Conservation (phyloP, 1,139 yeast species). For the Insectozyma bohioensis region DNA sequence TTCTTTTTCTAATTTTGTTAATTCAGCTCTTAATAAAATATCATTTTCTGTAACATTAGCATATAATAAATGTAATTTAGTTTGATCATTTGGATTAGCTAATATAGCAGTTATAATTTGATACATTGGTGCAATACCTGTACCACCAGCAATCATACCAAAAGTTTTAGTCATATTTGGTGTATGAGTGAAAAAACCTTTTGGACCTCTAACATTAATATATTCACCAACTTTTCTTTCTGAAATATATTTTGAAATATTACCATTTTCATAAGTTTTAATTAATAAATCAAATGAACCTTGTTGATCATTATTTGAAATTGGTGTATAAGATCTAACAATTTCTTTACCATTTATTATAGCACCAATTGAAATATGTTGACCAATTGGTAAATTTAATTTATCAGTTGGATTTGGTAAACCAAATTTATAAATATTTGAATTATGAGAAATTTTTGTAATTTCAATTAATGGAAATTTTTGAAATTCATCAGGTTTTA, state of each 20-base stretch:
- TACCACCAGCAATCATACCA: constrained; percentile 91
- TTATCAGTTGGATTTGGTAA: constrained; percentile 74
- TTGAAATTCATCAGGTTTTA: constrained; percentile 66
- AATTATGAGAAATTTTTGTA: constrained; percentile 75
- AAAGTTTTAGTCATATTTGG: constrained; percentile 80
- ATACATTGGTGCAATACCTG: constrained; percentile 94
- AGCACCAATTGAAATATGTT: constrained; percentile 81
- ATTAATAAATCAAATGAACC: constrained; percentile 90
- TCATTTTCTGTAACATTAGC: constrained; percentile 79
- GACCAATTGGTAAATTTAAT: constrained; percentile 93
- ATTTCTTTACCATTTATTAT: constrained; percentile 69
- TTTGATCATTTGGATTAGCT: constrained; percentile 77
- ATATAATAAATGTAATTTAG: constrained; percentile 76
- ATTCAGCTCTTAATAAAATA: constrained; percentile 72
- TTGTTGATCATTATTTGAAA: constrained; percentile 77
- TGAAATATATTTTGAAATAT: constrained; percentile 76
- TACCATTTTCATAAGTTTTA: constrained; percentile 91
- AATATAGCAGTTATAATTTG: constrained; percentile 74
- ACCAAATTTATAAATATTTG: constrained; percentile 83
- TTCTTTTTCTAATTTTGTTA: constrained; percentile 62
- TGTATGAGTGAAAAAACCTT: constrained; percentile 83
- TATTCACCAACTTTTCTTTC: constrained; percentile 53
- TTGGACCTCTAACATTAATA: constrained; percentile 75
- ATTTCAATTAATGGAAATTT: constrained; percentile 84
- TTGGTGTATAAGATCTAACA: constrained; percentile 92